Conservation (phyloP, 2,329 filamentous ascomycete species). For the Scedosporium aurantiacum region DNA sequence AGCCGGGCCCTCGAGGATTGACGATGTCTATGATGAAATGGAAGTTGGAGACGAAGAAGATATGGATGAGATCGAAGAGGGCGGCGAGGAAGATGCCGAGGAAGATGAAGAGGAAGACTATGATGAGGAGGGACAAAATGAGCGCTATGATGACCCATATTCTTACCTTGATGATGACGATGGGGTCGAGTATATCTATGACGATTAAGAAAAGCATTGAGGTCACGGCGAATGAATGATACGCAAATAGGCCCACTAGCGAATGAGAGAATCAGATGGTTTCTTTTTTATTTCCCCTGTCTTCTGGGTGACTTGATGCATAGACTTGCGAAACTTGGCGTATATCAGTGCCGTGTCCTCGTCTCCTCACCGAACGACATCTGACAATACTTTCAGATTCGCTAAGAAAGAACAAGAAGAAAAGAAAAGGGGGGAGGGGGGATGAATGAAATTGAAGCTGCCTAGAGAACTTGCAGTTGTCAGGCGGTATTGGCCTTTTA, state of each 20-base stretch:
- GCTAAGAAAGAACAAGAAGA: no score
- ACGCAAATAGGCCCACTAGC: background rate
- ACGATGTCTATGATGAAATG: conserved; percentile 13
- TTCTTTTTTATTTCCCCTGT: no score
- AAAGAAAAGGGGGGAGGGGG: no score
- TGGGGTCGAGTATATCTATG: conserved; percentile 10
- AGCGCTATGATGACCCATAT: background rate
- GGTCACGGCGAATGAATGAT: background rate
- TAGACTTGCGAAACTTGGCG: no score
- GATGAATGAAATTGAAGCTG: no score
- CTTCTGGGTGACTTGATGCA: no score
- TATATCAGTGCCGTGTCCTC: no score
- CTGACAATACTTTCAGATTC: no score
- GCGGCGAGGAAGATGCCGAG: conserved; percentile 14
- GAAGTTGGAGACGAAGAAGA: conserved; percentile 12
- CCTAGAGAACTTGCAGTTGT: no score
- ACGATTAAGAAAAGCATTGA: background rate
- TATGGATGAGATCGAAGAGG: conserved; percentile 15
- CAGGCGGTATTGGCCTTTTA: background rate
- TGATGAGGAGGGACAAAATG: conserved; percentile 4
- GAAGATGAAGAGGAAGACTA: conserved; percentile 15
- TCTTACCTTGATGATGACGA: conserved; percentile 8
- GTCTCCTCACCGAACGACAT: no score
- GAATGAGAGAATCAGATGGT: no score
- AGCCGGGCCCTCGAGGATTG: conserved; percentile 10